Conservation (phyloP, 352 stramenopile species). For the Phytopythium oedochilum region DNA sequence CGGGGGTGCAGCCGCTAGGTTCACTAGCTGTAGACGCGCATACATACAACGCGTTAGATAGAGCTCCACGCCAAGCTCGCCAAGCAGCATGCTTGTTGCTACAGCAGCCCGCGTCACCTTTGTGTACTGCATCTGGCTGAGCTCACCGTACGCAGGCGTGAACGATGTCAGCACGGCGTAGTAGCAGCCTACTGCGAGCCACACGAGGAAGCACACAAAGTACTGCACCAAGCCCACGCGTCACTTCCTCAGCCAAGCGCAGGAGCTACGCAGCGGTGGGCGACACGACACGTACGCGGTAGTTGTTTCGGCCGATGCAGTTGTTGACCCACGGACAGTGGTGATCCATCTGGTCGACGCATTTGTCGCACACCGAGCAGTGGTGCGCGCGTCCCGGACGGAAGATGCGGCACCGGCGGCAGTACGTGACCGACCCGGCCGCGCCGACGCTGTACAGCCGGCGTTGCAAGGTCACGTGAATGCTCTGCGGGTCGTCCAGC, state of each 20-base stretch:
- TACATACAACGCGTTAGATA: background rate
- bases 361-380: constrained; percentile 83
- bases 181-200: constrained; percentile 46
- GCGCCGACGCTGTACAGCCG: constrained; percentile 8
- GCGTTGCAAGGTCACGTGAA: constrained; percentile 27
- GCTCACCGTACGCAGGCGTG: constrained; percentile 41
- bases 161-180: constrained; percentile 64
- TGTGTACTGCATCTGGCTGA: constrained; percentile 45
- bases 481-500: constrained; percentile 28
- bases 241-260: background rate
- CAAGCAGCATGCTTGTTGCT: background rate
- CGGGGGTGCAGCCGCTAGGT: constrained; percentile 15
- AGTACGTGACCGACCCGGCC: constrained; percentile 34
- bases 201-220: constrained; percentile 74
- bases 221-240: constrained; percentile 32
- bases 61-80: no score
- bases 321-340: constrained; percentile 98
- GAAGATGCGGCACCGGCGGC: constrained; percentile 41
- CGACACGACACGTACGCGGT: constrained; percentile 54
- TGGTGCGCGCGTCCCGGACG: constrained; percentile 52
- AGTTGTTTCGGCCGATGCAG: constrained; percentile 96
- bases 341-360: constrained; percentile 96
- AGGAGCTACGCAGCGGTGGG: background rate
- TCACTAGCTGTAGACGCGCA: constrained; percentile 17
- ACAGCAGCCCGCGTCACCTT: constrained; percentile 23